Base-by-base conservation (phyloP, 228 moss, liverwort and hornwort species). In the Sphagnum magellanicum region DNA sequence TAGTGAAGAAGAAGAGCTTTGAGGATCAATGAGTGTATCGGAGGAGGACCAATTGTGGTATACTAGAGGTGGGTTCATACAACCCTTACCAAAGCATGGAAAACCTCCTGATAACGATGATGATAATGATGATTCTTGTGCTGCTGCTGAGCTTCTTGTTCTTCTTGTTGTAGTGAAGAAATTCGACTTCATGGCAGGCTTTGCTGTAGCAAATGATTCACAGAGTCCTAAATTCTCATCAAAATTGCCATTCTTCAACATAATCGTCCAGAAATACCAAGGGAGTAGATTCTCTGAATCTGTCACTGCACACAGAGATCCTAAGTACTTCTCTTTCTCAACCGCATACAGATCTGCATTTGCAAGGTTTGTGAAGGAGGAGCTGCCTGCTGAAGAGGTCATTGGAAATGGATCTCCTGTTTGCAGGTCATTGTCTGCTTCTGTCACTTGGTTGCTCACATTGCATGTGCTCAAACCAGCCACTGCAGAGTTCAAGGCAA, bases 201-300 rank as follows among this genome's bases (percentile, higher is more conserved):
- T 32, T 32, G 32, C 2, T 32, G 70, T 48, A 48, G 86, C 78
- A 65, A 86, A 86, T 14, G 79, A 75, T 32, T 79, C 78, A 70
- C 91, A 94, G 68, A 94, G 70, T 8, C 81, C 81, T 15, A 88
- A 86, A 0, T 76, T 71, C 49, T 69, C 4, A 61, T 95, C 92
- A 47, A 83, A 95, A 68, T 95, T 95, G 14, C 92, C 94, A 72
- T 92, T 95, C 77, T 95, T 95, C 60, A 95, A 80, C 94, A 95
- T 95, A 71, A 95, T 77, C 94, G 88, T 95, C 94, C 94, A 95
- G 63, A 90, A 95, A 66, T 86, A 79, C 94, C 94, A 95, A 6
- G 92, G 80, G 5, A 8, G 13, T 32, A 32, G 32, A 32, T 32
- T 5, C 0, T 64, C 12, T 8, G 81, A 51, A 4, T 80, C 63